Conservation (phyloP, 345 rosid genomes). For the Salix brachista region DNA sequence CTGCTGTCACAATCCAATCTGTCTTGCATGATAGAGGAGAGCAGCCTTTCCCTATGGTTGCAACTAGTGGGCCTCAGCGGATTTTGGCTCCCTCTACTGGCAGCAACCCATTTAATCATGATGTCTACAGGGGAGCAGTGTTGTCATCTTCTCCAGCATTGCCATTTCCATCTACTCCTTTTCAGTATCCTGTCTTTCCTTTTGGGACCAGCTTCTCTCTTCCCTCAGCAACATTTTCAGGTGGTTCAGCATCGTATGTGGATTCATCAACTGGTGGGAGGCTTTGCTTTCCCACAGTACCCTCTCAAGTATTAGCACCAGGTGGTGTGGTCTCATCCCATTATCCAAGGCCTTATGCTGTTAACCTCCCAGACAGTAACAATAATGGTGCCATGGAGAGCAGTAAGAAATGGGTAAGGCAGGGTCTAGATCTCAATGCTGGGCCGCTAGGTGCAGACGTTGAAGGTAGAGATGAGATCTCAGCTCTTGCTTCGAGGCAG, state of each 20-base stretch:
- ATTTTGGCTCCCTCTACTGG: conserved; percentile 51
- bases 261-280: conserved; percentile 70
- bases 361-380: conserved; percentile 56
- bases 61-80: conserved; percentile 58
- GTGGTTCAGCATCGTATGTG: conserved; percentile 59
- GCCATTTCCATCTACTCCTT: conserved; percentile 57
- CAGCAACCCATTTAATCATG: conserved; percentile 55
- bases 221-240: conserved; percentile 55
- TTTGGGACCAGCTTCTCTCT: conserved; percentile 60
- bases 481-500: conserved; percentile 45
- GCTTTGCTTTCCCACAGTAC: conserved; percentile 55
- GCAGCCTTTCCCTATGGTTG: conserved; percentile 53
- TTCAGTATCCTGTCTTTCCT: conserved; percentile 65
- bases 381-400: conserved; percentile 39
- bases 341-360: conserved; percentile 56
- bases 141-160: conserved; percentile 73
- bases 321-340: conserved; percentile 51
- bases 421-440: conserved; percentile 68
- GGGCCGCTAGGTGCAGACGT: conserved; percentile 70
- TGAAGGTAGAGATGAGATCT: conserved; percentile 66
- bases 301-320: conserved; percentile 60
- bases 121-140: conserved; percentile 61
- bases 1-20: conserved; percentile 58
- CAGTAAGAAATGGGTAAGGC: conserved; percentile 66
- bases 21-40: conserved; percentile 65